Evolutionary conservation across 176 grass and related monocot genomes (phyloP), one percentile per base, ranked within the genome.

Genomic region (Phoenix dactylifera): DNA sequence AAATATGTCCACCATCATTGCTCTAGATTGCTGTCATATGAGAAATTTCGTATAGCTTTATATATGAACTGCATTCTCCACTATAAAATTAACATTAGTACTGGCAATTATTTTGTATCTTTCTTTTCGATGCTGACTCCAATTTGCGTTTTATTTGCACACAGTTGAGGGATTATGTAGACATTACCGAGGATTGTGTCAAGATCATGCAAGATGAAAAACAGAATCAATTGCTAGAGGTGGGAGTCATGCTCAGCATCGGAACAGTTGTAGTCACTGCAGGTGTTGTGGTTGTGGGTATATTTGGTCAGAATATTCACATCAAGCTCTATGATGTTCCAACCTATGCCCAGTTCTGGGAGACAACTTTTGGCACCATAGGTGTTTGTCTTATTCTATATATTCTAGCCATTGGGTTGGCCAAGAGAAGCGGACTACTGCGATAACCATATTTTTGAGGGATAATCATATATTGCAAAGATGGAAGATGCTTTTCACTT

Each of bases 231-330:
- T 26, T 62, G 29, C 60, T 22, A 19, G 17, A 62, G 29, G 22
- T 62, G 32, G 60, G 30, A 22, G n/a, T 48, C 17, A 49, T 62
- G 7, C 60, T 62, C 5, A 62, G 16, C 60, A 48, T 3, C 0
- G 32, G 7, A 19, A 62, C 57, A 5, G 1, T 60, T 14, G 1
- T 32, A 16, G 17, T 15, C 2, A 60, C 57, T n/a, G 57, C 25
- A 0, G 90, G 79, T 16, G 78, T 95, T 44, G 90, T 78, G 16
- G 77, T 89, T 0, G 80, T 81, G 4, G 81, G 82, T 65, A 6
- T 95, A 63, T 89, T 89, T 16, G 91, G 91, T 26, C 90, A 90
- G 88, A 93, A 84, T 66, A 87, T 93, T 30, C 65, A 67, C 15
- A 87, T 84, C 18, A 54, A 65, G 3, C 77, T 96, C 15, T 82